Base-by-base conservation (phyloP, 805 yeast species). In the Suhomyces kilbournensis region DNA sequence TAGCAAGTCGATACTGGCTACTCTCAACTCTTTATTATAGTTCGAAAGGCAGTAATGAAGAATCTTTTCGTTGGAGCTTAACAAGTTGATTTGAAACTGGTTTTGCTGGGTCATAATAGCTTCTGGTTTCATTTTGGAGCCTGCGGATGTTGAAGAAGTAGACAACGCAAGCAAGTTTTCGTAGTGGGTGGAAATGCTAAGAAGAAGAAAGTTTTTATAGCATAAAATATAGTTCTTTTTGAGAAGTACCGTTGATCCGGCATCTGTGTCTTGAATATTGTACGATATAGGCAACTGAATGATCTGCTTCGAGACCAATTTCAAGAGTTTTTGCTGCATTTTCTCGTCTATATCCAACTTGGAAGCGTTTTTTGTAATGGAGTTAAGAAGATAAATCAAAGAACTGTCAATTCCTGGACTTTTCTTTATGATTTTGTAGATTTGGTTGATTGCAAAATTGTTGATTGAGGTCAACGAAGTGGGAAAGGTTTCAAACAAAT, bases 101-200 rank as follows among this genome's bases (percentile, higher is more conserved):
- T 72, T 67, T 53, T 75, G 79, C 48, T 66, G 75, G 7, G 61
- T 46, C 77, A 74, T 73, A 39, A 75, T 63, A 2, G 70, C 58
- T 51, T 75, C 79, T 0, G 79, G 78, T 47, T 73, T 73, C 67
- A 72, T 53, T 56, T 73, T 75, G 3, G 76, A 65, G 6, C 75
- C 72, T 1, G 74, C 66, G 0, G 72, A 61, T 3, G 72, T 56
- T 1, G 77, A 68, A 7, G 61, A 52, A 1, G 75, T 61, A 2
- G 77, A 72, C 12, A 60, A 49, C 10, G 75, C 69, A 39, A 75
- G 60, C 38, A 75, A 60, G 39, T 59, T 59, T 54, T 74, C 77
- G 55, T 75, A 74, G 57, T 73, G 66, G 6, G 77, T 58, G 14
- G 70, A 56, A 1, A 67, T 63, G 12, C 69, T 60, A n/a, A 75